Conservation (phyloP, 176 grass and related monocot species). For the Tillandsia leiboldiana region DNA sequence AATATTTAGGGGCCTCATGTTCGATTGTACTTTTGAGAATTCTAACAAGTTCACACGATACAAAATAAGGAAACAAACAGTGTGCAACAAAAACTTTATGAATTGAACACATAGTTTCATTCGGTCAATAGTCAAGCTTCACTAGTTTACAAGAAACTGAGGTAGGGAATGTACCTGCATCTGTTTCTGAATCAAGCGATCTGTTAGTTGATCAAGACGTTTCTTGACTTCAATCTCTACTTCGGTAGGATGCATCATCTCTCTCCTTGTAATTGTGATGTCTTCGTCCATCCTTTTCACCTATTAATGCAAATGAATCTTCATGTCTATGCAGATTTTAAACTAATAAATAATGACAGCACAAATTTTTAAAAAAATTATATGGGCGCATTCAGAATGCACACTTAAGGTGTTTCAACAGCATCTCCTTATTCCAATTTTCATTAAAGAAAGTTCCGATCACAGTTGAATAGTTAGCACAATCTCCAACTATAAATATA, state of each 20-base stretch:
- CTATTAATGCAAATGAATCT: slow-evolving; percentile 22
- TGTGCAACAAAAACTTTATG: not conserved
- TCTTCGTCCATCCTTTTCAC: slow-evolving; percentile 84
- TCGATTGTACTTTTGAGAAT: too few species aligned
- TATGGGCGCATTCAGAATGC: too few species aligned
- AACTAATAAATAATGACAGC: too few species aligned
- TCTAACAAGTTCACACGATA: too few species aligned
- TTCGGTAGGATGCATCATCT: slow-evolving; percentile 68
- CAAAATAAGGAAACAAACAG: too few species aligned
- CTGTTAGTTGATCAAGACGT: slow-evolving; percentile 91
- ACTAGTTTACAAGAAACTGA: not conserved
- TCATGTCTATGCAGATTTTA: not conserved
- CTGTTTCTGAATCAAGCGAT: slow-evolving; percentile 96
- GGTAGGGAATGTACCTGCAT: slow-evolving; percentile 46
- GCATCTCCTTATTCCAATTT: too few species aligned
- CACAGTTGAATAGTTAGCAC: too few species aligned
- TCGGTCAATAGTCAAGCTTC: not conserved
- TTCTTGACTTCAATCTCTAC: slow-evolving; percentile 81
- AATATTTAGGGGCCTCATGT: too few species aligned
- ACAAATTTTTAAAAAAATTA: too few species aligned
- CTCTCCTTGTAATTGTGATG: slow-evolving; percentile 60
- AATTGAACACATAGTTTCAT: not conserved
- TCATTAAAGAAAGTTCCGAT: too few species aligned
- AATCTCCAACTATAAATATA: too few species aligned
- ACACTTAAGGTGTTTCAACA: too few species aligned